These are phyloP conservation scores for Trametes villosa DNA, from an alignment of 768 basidiomycete genomes.

Conservation along the genomic window DNA sequence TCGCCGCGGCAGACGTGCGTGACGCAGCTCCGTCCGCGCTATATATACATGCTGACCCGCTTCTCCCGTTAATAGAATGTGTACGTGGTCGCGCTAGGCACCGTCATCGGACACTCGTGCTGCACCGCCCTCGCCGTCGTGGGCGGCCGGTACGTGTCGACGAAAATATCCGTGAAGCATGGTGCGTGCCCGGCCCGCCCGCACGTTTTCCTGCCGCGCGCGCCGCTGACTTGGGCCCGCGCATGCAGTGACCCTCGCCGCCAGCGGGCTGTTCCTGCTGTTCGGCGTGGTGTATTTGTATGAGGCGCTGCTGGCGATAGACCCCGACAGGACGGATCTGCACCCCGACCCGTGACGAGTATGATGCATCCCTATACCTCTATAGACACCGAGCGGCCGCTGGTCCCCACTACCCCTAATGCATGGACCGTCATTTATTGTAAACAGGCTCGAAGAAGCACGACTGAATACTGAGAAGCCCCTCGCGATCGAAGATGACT, in stretches of 20 bases:
- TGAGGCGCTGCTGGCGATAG: conserved; percentile 44
- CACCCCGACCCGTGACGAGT: conserved; percentile 16
- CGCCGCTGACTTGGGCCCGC: background rate
- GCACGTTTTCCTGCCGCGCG: background rate
- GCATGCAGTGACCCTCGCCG: conserved; percentile 75
- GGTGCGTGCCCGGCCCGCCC: conserved; percentile 50
- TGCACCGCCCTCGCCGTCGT: conserved; percentile 92
- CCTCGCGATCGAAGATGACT: background rate
- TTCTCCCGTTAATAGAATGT: conserved; percentile 67
- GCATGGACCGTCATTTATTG: conserved; percentile 2
- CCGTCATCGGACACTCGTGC: conserved; percentile 82
- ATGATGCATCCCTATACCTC: conserved; percentile 13
- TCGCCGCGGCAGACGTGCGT: conserved; percentile 90
- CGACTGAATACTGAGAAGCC: background rate
- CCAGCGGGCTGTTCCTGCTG: conserved; percentile 79
- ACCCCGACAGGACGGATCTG: conserved; percentile 30
- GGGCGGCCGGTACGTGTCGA: conserved; percentile 91
- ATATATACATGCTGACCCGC: conserved; percentile 14
- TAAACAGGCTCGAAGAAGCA: background rate
- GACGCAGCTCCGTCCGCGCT: background rate
- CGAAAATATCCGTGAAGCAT: conserved; percentile 94
- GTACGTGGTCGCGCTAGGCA: conserved; percentile 88
- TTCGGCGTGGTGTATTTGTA: conserved; percentile 82
- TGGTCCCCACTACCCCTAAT: conserved; percentile 1
- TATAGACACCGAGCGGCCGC: background rate